Conservation (phyloP, 1,284 basidiomycete species). For the Malassezia pachydermatis region DNA sequence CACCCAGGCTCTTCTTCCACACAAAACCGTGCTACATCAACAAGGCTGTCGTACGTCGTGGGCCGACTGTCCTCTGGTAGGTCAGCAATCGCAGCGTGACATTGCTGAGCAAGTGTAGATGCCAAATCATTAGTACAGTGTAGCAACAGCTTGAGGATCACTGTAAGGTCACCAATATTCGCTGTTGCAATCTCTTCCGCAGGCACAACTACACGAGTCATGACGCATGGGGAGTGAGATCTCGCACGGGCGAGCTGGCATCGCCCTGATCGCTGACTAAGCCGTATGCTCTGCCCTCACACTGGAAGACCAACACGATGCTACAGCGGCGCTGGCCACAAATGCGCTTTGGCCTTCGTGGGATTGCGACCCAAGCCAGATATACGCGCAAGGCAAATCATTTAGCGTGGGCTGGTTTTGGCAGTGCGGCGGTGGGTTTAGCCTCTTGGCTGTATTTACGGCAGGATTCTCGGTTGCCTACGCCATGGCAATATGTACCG, state of each 20-base stretch:
- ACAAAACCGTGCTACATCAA: conserved; percentile 45
- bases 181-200: conserved; percentile 27
- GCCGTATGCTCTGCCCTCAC: not conserved
- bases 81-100: conserved; percentile 32
- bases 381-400: too few relatives aligned
- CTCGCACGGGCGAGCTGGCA: too few relatives aligned
- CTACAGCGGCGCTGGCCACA: too few relatives aligned
- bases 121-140: conserved; percentile 22
- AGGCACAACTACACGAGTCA: conserved; percentile 10
- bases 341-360: too few relatives aligned
- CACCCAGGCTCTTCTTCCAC: conserved; percentile 46
- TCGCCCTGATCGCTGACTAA: conserved; percentile 2
- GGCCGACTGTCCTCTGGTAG: conserved; percentile 36
- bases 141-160: conserved; percentile 28
- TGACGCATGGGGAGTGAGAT: too few relatives aligned
- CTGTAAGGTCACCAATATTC: conserved; percentile 24
- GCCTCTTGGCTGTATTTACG: too few relatives aligned
- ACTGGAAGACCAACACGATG: too few relatives aligned
- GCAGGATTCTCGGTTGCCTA: too few relatives aligned
- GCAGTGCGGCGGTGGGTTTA: too few relatives aligned
- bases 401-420: too few relatives aligned
- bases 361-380: too few relatives aligned
- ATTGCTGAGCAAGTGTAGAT: conserved; percentile 24
- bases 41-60: conserved; percentile 39
- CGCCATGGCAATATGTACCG: conserved; percentile 3